Evolutionary conservation across 371 early-diverging fungal species (phyloP).

Genomic region (Mucor plumbeus): DNA sequence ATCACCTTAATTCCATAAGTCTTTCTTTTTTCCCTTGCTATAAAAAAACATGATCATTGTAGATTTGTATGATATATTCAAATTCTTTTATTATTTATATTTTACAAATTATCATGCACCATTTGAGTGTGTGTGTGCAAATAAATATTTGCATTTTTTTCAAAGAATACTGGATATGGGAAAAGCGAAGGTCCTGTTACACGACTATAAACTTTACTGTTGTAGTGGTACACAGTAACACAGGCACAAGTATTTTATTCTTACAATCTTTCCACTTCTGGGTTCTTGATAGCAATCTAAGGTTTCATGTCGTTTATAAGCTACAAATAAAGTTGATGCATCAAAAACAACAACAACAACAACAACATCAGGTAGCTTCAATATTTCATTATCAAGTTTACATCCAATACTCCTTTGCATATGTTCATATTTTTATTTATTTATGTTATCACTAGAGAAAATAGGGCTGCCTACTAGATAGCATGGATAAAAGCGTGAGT

Average conservation of each 20-base stretch:
- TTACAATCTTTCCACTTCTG: neutral
- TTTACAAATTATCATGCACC: too few species aligned
- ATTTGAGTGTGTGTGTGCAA: neutral
- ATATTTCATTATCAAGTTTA: too few species aligned
- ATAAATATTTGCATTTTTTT: slow-evolving; percentile 3
- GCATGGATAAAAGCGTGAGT: too few species aligned
- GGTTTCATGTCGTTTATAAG: neutral
- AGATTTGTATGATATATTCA: too few species aligned
- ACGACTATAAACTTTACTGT: slow-evolving; percentile 1
- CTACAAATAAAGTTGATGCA: too few species aligned
- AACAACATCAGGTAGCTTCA: too few species aligned
- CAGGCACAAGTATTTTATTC: neutral
- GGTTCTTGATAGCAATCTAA: neutral
- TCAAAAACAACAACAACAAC: too few species aligned
- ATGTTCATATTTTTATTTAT: too few species aligned
- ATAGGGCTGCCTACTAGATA: too few species aligned
- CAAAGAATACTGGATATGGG: neutral
- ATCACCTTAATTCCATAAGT: neutral
- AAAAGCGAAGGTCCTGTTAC: slow-evolving; percentile 17
- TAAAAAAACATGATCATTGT: neutral
- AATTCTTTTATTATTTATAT: too few species aligned
- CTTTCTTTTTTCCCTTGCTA: neutral
- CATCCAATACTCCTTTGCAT: too few species aligned
- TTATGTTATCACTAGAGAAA: too few species aligned
- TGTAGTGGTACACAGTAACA: neutral